A percentile compares a stretch with the other conserved stretches of the same genome.
These are phyloP conservation scores for Ceratocystis huliohia DNA, from an alignment of 2,329 filamentous ascomycete species.

Conservation along the genomic window DNA sequence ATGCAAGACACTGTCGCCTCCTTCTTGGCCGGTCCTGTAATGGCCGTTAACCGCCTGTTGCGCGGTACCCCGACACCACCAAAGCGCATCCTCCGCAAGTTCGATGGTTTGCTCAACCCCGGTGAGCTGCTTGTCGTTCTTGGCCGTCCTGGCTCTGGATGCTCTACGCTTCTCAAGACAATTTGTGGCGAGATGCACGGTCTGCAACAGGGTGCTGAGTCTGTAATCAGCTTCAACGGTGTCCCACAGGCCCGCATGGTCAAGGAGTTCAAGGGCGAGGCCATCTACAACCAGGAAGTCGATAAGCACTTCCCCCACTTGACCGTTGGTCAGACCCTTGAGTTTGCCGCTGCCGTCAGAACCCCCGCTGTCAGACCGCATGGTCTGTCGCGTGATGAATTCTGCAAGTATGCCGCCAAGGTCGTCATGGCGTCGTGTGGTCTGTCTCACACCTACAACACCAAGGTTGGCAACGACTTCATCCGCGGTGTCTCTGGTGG, in stretches of 20 bases:
- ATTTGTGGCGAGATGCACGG: constrained; percentile 49
- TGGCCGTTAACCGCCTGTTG: constrained; percentile 27
- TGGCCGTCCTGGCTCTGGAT: constrained; percentile 52
- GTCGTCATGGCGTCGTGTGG: constrained; percentile 61
- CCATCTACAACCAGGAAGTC: constrained; percentile 63
- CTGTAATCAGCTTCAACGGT: constrained; percentile 50
- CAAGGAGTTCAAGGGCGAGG: constrained; percentile 50
- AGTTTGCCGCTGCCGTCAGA: constrained; percentile 57
- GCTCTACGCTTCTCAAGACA: constrained; percentile 51
- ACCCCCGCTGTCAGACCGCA: constrained; percentile 53
- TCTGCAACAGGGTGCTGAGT: constrained; percentile 38
- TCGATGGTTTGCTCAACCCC: constrained; percentile 50
- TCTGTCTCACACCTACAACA: constrained; percentile 57
- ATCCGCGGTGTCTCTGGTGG: constrained; percentile 60
- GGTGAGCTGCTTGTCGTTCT: constrained; percentile 59
- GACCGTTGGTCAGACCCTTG: constrained; percentile 59
- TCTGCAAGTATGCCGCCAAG: constrained; percentile 48
- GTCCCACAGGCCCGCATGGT: constrained; percentile 41
- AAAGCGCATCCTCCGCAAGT: constrained; percentile 50
- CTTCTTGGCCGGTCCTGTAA: constrained; percentile 44
- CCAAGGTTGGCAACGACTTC: constrained; percentile 63
- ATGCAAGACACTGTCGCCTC: constrained; percentile 55
- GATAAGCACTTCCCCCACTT: constrained; percentile 69
- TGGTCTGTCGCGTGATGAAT: constrained; percentile 48
- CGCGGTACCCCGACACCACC: constrained; percentile 28